Evolutionary conservation across 257 asterid species (phyloP), one percentile per base, ranked within the genome.

Genomic region (Nicotiana benthamiana): DNA sequence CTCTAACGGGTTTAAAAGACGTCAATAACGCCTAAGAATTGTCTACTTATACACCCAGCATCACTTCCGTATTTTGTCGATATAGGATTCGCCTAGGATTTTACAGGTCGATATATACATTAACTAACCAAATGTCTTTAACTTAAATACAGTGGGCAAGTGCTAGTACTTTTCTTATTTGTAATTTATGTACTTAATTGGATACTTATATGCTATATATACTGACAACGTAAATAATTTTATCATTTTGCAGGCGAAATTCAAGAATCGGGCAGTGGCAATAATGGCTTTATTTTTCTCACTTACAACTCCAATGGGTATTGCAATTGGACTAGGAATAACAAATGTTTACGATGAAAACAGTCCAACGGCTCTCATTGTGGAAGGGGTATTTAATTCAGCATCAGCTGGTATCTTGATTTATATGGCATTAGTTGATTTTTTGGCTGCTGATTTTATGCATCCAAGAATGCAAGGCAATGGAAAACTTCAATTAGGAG

Each of bases 381-480:
- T 80, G 11, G 74, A 80, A 48, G 83, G 83, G 6, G 27, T 56
- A 13, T 53, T 80, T 27, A 53, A 80, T 57, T 68, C 83, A 3
- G 79, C 79, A 9, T 80, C 83, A 4, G 83, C 83, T 20, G 83
- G 83, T 4, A 80, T 80, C 5, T 59, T 80, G 17, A 80, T 80
- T 7, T 80, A 80, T 57, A 80, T 80, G 83, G 83, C 83, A 32
- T 5, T 80, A 0, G 83, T 80, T 6, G 83, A 80, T 11, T 46
- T 80, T 8, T 60, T 80, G 0, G 83, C 83, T 16, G 79, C 79
- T 1, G 83, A 80, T 40, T 80, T 80, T 32, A 80, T 67, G 83
- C 40, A 67, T 62, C 83, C 83, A 67, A 80, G 70, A 60, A 80
- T 80, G 83, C 83, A 80, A 54, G 26, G 27, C 15, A 80, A 68